Evolutionary conservation across 73 alveolate species (phyloP), one percentile per base, ranked within the genome.

Genomic region (Paramecium primaurelia): DNA sequence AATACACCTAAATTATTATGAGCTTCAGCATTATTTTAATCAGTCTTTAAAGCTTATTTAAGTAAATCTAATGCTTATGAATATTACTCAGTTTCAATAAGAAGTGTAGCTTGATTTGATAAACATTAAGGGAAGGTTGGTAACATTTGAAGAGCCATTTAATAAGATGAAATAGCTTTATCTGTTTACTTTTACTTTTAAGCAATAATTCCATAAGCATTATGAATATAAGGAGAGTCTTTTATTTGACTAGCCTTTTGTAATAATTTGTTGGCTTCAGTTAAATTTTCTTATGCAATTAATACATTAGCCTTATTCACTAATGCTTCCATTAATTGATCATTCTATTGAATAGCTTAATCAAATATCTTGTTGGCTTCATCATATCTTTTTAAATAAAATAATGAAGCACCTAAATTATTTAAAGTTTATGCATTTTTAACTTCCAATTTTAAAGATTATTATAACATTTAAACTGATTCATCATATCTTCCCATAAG

Each of bases 401-500:
- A 80, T n/a, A 80, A 12, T 10, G 77, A 42, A 1, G 91, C 91
- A 20, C 91, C 91, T 36, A 80, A 25, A 80, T 80, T 80, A 80
- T 80, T 80, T 7, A 80, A 28, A 6, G 91, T 80, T 45, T 32
- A 36, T n/a, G 91, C 91, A 44, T 80, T 80, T 38, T 80, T 80
- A 22, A 80, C 91, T 45, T 80, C 91, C 16, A 45, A 47, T 18
- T 80, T 80, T 11, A 80, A 54, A 4, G 91, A 80, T 80, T 80
- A 47, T 26, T 80, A 18, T 18, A 80, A 80, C 73, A 80, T 44
- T 36, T 80, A 36, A 49, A 80, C 91, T 2, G 91, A 80, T 80
- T 80, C 91, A 20, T 80, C 91, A 49, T 80, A 80, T 22, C 91
- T 40, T n/a, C 91, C 91, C 91, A 80, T 80, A 4, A 80, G 30